Evolutionary conservation across 2,329 filamentous ascomycete genomes (phyloP).

Genomic region (Alternaria viburni): DNA sequence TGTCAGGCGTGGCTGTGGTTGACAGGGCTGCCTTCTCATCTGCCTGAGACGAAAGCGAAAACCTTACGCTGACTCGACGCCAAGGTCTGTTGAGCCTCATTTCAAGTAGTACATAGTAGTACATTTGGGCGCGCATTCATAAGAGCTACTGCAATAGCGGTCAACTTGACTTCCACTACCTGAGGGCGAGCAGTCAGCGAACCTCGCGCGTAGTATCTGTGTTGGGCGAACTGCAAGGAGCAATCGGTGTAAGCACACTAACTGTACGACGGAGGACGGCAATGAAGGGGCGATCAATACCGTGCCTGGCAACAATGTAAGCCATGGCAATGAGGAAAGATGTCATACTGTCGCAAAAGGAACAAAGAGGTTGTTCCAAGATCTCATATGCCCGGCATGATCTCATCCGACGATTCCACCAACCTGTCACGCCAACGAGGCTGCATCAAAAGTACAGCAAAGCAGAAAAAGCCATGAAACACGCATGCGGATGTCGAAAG

Average conservation of each 20-base stretch:
- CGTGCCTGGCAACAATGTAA: background rate
- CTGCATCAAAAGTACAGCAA: background rate
- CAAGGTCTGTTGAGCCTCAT: background rate
- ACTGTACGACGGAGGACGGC: background rate
- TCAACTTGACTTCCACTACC: background rate
- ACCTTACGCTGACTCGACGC: background rate
- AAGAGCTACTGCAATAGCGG: background rate
- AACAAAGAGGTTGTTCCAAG: background rate
- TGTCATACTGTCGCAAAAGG: background rate
- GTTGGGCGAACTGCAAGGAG: background rate
- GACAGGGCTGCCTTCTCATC: constrained; percentile 2
- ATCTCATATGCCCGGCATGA: background rate
- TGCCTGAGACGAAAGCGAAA: constrained; percentile 1
- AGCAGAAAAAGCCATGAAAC: background rate
- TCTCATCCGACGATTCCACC: background rate
- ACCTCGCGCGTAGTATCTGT: background rate
- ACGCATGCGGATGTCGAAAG: background rate
- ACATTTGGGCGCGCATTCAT: background rate
- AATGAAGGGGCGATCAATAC: background rate
- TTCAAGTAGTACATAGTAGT: background rate
- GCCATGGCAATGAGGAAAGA: background rate
- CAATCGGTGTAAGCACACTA: constrained; percentile 9
- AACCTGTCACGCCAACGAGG: background rate
- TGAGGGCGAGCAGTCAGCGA: background rate
- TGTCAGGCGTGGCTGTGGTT: constrained; percentile 14